Percentiles rank a stretch among this genome's conserved stretches.
phyloP scores from a whole-genome alignment of 2,329 filamentous ascomycete genomes.

The Aspergillus sp. region DNA sequence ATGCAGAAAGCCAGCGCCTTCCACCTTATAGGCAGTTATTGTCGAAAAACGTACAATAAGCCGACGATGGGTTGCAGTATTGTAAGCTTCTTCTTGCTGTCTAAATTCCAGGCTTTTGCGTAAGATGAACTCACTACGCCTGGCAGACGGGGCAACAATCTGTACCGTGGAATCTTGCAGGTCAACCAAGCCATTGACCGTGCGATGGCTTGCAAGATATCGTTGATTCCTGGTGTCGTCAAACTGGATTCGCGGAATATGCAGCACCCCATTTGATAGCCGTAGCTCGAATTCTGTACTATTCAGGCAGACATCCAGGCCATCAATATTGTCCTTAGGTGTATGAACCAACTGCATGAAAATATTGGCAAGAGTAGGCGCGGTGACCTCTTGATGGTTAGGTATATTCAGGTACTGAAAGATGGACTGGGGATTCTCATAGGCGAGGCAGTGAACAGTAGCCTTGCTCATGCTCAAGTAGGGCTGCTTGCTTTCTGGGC shows the following conservation, averaged over 20 bases:
- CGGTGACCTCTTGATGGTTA: not conserved
- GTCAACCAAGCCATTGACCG: not conserved
- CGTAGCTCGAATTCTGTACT: slow-evolving; percentile 1
- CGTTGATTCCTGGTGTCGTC: not conserved
- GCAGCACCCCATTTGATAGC: not conserved
- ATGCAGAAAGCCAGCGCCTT: slow-evolving; percentile 1
- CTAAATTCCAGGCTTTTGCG: not conserved
- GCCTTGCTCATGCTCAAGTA: slow-evolving; percentile 2
- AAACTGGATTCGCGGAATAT: not conserved
- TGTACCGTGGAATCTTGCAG: not conserved
- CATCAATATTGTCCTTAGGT: not conserved
- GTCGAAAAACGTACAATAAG: not conserved
- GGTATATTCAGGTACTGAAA: slow-evolving; percentile 3
- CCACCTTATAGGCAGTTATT: not conserved
- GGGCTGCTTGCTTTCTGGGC: not conserved
- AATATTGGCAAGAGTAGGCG: not conserved
- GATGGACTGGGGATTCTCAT: slow-evolving; percentile 3
- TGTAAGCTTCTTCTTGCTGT: too few species aligned
- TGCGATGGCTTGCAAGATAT: not conserved
- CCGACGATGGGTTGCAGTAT: not conserved
- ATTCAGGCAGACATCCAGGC: not conserved
- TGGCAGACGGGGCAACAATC: not conserved
- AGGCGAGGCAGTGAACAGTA: slow-evolving; percentile 1
- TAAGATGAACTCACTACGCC: not conserved
- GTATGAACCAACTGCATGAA: not conserved